These are phyloP conservation scores for Aphanomyces euteiches DNA, from an alignment of 352 stramenopile species.

Conservation along the genomic window DNA sequence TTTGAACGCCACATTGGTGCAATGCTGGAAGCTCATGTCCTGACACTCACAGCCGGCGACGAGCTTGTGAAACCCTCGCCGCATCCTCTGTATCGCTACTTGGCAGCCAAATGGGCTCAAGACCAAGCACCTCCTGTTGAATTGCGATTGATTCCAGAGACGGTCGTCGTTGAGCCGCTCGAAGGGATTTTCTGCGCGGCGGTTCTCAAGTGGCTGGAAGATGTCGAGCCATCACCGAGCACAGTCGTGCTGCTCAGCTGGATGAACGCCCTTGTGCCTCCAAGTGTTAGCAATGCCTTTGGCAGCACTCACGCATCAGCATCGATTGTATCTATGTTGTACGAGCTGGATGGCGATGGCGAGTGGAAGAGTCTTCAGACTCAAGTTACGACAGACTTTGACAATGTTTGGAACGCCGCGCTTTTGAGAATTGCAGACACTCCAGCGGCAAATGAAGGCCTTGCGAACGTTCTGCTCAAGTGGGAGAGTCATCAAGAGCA, in stretches of 20 bases:
- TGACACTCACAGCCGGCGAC: neutral
- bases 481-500: constrained; percentile 3
- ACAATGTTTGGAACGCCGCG: neutral
- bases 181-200: neutral
- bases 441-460: neutral
- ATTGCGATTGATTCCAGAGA: neutral
- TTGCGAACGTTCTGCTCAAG: constrained; percentile 1
- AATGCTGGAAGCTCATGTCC: neutral
- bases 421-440: neutral
- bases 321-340: constrained; percentile 10
- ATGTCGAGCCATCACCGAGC: constrained; percentile 3
- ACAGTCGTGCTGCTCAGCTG: neutral
- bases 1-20: neutral
- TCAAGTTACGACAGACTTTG: neutral
- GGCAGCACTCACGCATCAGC: neutral
- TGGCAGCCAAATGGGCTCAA: neutral
- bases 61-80: neutral
- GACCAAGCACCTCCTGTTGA: neutral
- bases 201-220: constrained; percentile 3
- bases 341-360: neutral
- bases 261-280: neutral
- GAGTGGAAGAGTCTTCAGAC: neutral
- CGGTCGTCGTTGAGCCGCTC: neutral
- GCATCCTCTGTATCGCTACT: constrained; percentile 3
- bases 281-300: neutral